Evolutionary conservation across 495 filamentous ascomycete genomes (phyloP).

Genomic region (Penicillium daleae): DNA sequence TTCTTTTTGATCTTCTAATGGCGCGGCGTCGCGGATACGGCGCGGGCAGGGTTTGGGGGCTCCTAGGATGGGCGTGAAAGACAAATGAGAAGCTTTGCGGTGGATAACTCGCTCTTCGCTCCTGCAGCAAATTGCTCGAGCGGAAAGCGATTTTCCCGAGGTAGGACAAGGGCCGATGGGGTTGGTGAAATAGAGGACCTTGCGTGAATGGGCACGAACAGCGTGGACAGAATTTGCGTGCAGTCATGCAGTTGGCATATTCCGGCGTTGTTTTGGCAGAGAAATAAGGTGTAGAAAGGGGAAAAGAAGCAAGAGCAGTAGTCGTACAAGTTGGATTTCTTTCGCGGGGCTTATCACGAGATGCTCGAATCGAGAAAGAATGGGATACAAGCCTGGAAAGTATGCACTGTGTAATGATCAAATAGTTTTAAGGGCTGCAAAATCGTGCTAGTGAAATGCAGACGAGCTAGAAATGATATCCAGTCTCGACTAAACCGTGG

Average conservation of each 20-base stretch:
- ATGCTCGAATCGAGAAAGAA: conserved; percentile 2
- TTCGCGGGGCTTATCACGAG: conserved; percentile 16
- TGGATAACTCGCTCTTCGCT: conserved; percentile 8
- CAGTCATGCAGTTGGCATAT: background rate
- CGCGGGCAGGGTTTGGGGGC: conserved; percentile 9
- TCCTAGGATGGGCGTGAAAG: background rate
- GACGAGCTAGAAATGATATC: background rate
- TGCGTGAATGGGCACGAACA: conserved; percentile 18
- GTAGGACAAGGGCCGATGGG: conserved; percentile 31
- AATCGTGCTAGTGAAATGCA: background rate
- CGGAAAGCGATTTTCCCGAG: conserved; percentile 28
- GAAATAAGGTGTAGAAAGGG: conserved; percentile 4
- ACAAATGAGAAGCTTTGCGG: conserved; percentile 22
- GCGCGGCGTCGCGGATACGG: conserved; percentile 24
- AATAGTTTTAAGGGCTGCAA: background rate
- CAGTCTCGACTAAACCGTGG: background rate
- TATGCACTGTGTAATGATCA: background rate
- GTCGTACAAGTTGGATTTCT: conserved; percentile 28
- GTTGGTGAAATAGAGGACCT: conserved; percentile 25
- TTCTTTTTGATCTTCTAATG: conserved; percentile 25
- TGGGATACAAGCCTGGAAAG: background rate
- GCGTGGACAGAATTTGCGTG: background rate
- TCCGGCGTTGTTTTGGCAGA: background rate
- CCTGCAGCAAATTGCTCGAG: conserved; percentile 12
- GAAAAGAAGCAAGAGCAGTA: conserved; percentile 16